Evolutionary conservation across 371 early-diverging fungal species (phyloP), one percentile per base, ranked within the genome.

Genomic region (Thermomucor indicae-seudaticae): DNA sequence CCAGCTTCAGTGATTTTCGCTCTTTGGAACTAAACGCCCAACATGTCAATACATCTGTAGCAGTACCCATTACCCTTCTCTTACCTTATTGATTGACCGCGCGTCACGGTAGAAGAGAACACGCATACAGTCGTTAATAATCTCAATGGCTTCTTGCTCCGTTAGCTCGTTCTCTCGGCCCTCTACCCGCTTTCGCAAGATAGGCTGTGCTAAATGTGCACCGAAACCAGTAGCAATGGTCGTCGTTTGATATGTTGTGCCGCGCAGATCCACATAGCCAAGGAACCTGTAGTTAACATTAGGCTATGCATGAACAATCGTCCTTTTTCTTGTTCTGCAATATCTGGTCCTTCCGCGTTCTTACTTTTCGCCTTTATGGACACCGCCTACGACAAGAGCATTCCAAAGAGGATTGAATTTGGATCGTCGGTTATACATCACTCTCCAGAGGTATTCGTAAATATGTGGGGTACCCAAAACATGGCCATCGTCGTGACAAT

Each of bases 201-300:
- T 85, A 42, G 99, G 99, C 55, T 91, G 90, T 40, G 97, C 98
- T 46, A 99, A 67, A 72, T 98, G 87, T 29, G 85, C 87, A 30
- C 99, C 99, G 65, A 92, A 95, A 24, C 99, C 99, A 30, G 99
- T 98, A 31, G 99, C 97, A 55, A 99, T 90, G 19, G 93, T 90
- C 14, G 88, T 64, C 4, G 95, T 66, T 61, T 92, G 83, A 66
- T 96, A 97, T 19, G 96, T 95, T 20, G 97, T 97, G 31, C 99
- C 99, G 63, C 90, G 86, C 45, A 95, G 75, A 69, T 99, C 96
- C 41, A 98, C 94, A 57, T 79, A 96, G 6, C 99, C 99, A 48
- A 99, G 81, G 76, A 96, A 92, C 39, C 90, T 92, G 53, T 60
- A 16, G 14, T 14, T 8, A 47, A 47, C 16, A 17, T 32, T 7